Conservation (phyloP, 2,329 filamentous ascomycete genomes). For the Huntiella abstrusa region DNA sequence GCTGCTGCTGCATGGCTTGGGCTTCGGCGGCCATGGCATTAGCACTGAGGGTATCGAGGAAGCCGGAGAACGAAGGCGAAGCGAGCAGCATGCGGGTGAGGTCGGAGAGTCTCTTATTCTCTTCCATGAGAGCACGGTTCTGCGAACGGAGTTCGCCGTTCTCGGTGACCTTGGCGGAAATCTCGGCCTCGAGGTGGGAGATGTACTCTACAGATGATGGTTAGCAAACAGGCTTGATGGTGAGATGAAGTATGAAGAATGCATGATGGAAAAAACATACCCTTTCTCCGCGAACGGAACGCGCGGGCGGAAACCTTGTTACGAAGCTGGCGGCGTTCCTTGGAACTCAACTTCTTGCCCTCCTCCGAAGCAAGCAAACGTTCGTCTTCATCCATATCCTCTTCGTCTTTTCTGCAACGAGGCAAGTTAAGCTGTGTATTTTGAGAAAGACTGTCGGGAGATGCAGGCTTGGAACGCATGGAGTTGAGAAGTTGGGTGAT, state of each 20-base stretch:
- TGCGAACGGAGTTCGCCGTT: conserved; percentile 60
- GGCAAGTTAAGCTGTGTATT: conserved; percentile 39
- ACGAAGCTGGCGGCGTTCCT: conserved; percentile 87
- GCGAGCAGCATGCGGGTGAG: conserved; percentile 65
- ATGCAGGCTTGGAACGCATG: conserved; percentile 54
- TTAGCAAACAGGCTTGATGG: conserved; percentile 26
- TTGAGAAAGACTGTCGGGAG: conserved; percentile 24
- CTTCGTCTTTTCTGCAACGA: conserved; percentile 76
- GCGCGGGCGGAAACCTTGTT: conserved; percentile 98
- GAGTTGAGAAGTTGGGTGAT: conserved; percentile 84
- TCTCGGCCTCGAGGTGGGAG: conserved; percentile 75
- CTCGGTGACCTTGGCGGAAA: conserved; percentile 68
- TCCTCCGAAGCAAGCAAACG: conserved; percentile 85
- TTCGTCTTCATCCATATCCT: conserved; percentile 98
- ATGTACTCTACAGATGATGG: conserved; percentile 60
- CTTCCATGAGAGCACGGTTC: conserved; percentile 65
- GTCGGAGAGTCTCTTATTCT: conserved; percentile 65
- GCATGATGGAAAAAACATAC: conserved; percentile 33
- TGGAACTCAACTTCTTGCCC: conserved; percentile 97
- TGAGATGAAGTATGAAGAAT: neutral
- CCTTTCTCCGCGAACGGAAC: conserved; percentile 95
- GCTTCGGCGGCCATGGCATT: conserved; percentile 21
- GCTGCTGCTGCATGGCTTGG: conserved; percentile 18
- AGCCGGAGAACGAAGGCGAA: conserved; percentile 66
- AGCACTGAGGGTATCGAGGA: conserved; percentile 48